Base-by-base conservation (phyloP, 2,329 filamentous ascomycete genomes). In the Ceratocystiopsis minuta region DNA sequence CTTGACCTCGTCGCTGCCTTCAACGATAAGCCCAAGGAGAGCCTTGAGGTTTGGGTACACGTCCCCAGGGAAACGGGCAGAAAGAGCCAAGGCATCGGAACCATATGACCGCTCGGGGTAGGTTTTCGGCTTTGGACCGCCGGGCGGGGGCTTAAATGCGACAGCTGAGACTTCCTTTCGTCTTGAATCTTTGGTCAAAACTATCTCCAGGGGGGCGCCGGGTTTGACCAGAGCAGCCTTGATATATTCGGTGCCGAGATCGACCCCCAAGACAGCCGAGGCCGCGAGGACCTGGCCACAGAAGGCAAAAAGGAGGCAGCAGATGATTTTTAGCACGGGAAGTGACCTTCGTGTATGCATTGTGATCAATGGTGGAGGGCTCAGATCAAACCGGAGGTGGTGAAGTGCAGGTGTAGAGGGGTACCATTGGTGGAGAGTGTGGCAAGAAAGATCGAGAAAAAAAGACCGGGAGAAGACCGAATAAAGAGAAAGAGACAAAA, bases 221-320 rank as follows among this genome's bases (percentile, higher is more conserved):
- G 90, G 90, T 64, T 96, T 96, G 47, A 98, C 88, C 36, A 98
- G 74, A 14, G 83, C 78, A 24, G 88, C 88, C 66, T 96, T 98
- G 65, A 98, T 82, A 64, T 93, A 95, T 59, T 94, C 85, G 43
- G 90, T 95, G 51, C 90, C 90, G 42, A 98, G 70, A 61, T 98
- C 90, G 53, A 98, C 73, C 48, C 90, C 90, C 17, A 98, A 67
- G 16, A 96, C 87, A 41, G 85, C 84, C 10, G 84, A 65, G 39
- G 63, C 62, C 20, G 70, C 71, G 36, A 68, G 62, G 36, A 67
- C 68, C 49, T 72, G 60, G 37, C 61, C 54, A 24, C 61, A 60
- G 46, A 66, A 65, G 42, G 67, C 50, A 44, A 66, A 58, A 39
- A 63, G 48, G 46, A 58, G 51, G 39, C 57, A 59, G 38, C 63